Evolutionary conservation across 1,284 basidiomycete genomes (phyloP), one percentile per base, ranked within the genome.

Genomic region (Kwoniella shivajii): DNA sequence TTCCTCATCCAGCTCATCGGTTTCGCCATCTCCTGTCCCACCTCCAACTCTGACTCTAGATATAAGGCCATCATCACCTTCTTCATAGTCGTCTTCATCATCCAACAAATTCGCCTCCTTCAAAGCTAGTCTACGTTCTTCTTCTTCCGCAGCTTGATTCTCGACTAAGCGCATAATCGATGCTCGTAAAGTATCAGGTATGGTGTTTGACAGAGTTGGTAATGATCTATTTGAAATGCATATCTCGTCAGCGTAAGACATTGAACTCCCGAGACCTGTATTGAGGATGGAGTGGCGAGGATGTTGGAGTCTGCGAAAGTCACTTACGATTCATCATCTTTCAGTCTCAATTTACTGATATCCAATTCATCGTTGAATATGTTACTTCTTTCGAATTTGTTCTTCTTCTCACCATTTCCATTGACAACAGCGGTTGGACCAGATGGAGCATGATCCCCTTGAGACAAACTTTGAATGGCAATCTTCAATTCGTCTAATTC

Each of bases 141-240:
- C 88, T 16, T 87, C 87, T 54, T 88, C 87, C 56, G 85, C 86
- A 56, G 70, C 81, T 49, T 90, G 84, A 22, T 81, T 84, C 66
- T 90, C 87, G 0, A 85, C 87, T 3, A 88, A 83, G 24, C 89
- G 84, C 14, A 92, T 80, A 63, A 92, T 87, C 55, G 87, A 86
- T 0, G 84, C 84, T 68, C 92, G 91, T 82, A 92, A 86, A 65
- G 86, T 81, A 43, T 87, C 86, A 4, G 86, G 82, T 65, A 86
- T 85, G 1, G 82, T 78, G 4, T 82, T 81, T 63, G 90, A 87
- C 30, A 82, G 78, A 13, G 60, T 50, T 2, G 85, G 71, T 10
- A 76, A 69, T 22, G 74, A 64, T 2, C 80, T 80, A 29, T 82
- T 79, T 11, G 27, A 1, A 41, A 10, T 18, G 22, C 10, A 41